A percentile compares a stretch with the other conserved stretches of the same genome.
These are phyloP conservation scores for Nicotiana paniculata DNA, from an alignment of 257 asterid species.

Conservation along the genomic window DNA sequence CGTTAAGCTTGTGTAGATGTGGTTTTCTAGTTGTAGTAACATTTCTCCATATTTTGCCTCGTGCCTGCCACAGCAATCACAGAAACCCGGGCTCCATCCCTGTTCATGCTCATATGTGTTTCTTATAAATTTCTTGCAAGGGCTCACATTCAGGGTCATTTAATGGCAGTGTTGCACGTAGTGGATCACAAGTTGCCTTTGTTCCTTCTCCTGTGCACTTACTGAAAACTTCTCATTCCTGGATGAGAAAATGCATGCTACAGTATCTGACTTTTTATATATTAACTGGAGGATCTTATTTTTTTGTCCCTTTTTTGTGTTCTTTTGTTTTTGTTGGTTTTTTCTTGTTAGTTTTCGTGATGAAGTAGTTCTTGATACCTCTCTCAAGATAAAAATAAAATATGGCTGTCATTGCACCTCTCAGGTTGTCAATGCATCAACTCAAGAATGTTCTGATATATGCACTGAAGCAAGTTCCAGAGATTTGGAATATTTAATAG, in stretches of 20 bases:
- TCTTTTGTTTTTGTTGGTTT: too few relatives aligned
- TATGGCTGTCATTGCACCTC: not conserved
- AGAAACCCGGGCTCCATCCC: not conserved
- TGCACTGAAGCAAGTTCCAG: not conserved
- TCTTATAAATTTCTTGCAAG: not conserved
- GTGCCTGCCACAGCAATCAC: not conserved
- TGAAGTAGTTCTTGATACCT: not conserved
- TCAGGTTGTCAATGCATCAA: not conserved
- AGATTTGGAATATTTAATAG: not conserved
- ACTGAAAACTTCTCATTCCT: not conserved
- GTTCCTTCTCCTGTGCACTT: not conserved
- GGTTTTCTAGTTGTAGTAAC: not conserved
- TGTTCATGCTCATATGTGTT: not conserved
- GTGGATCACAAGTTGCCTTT: not conserved
- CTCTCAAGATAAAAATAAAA: not conserved
- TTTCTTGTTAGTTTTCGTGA: not conserved
- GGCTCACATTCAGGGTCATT: not conserved
- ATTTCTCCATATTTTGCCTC: not conserved
- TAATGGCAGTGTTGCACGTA: not conserved
- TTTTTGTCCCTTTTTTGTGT: not conserved
- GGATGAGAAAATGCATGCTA: not conserved
- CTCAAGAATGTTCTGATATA: not conserved
- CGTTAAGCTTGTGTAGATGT: not conserved
- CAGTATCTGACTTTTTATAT: not conserved
- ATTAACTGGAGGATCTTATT: not conserved